These are phyloP conservation scores for Pleurostoma richardsiae DNA, from an alignment of 2,329 filamentous ascomycete genomes.

Conservation along the genomic window DNA sequence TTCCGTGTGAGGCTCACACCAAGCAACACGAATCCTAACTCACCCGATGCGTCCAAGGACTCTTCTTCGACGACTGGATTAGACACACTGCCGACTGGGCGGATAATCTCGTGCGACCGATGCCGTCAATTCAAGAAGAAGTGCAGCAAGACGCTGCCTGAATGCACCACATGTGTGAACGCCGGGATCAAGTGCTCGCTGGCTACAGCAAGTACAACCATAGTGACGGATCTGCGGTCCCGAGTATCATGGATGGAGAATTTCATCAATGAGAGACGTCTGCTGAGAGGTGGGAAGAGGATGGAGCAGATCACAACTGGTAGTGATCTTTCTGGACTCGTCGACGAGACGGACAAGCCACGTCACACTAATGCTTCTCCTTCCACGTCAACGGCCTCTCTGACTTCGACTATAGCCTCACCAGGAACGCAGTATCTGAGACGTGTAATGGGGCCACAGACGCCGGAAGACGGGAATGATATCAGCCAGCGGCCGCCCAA, in stretches of 20 bases:
- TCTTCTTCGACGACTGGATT: too few species aligned
- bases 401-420: too few species aligned
- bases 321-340: constrained; percentile 18
- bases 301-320: constrained; percentile 31
- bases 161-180: constrained; percentile 31
- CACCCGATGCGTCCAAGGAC: neutral
- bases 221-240: constrained; percentile 28
- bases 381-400: too few species aligned
- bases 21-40: neutral
- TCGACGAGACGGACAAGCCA: neutral
- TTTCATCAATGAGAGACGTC: constrained; percentile 25
- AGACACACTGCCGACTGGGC: neutral
- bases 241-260: constrained; percentile 33
- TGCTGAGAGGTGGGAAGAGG: constrained; percentile 11
- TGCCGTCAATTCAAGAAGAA: constrained; percentile 41
- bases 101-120: constrained; percentile 29
- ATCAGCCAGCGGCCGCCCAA: neutral
- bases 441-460: too few species aligned
- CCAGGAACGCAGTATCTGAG: too few species aligned
- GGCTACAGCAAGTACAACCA: constrained; percentile 20
- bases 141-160: constrained; percentile 33
- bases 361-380: too few species aligned
- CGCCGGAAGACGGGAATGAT: neutral
- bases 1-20: neutral
- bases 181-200: constrained; percentile 32